A percentile compares a stretch with the other conserved stretches of the same genome.
Evolutionary conservation across 495 filamentous ascomycete genomes (phyloP).

Genomic region (Letharia lupina): DNA sequence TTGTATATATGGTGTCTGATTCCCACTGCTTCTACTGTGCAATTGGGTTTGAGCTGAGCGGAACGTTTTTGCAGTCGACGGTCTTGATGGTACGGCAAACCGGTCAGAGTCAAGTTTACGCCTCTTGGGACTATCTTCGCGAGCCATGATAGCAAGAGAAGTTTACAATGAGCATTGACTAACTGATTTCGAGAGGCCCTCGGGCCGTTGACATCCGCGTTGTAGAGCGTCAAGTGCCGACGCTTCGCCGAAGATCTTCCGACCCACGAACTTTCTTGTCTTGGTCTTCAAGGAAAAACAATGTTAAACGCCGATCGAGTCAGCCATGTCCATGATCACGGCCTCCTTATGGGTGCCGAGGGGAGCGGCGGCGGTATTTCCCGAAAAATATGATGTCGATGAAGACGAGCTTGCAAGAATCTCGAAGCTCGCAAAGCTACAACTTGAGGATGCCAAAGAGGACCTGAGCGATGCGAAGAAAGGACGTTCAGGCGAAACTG

Average conservation of each 20-base stretch:
- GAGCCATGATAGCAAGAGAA: conserved; percentile 24
- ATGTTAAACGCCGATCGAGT: not conserved
- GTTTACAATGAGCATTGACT: not conserved
- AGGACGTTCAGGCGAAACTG: conserved; percentile 30
- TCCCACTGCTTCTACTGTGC: conserved; percentile 27
- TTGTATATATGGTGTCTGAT: conserved; percentile 28
- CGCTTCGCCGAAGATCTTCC: conserved; percentile 12
- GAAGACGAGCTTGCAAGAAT: conserved; percentile 91
- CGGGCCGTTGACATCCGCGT: not conserved
- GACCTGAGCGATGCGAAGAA: conserved; percentile 63
- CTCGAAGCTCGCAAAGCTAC: conserved; percentile 75
- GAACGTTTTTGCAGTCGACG: conserved; percentile 33
- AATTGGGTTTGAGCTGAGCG: conserved; percentile 27
- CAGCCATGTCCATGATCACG: conserved; percentile 82
- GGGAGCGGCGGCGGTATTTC: conserved; percentile 86
- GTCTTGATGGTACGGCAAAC: conserved; percentile 46
- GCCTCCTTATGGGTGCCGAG: conserved; percentile 89
- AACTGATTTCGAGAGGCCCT: not conserved
- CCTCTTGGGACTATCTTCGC: conserved; percentile 47
- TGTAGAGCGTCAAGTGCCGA: not conserved
- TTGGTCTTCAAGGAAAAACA: not conserved
- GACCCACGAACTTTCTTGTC: not conserved
- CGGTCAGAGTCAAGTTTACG: conserved; percentile 54
- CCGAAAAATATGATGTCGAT: conserved; percentile 81
- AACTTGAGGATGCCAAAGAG: conserved; percentile 86